Base-by-base conservation (phyloP, 2,329 filamentous ascomycete species). In the Pseudophaeomoniella oleicola region DNA sequence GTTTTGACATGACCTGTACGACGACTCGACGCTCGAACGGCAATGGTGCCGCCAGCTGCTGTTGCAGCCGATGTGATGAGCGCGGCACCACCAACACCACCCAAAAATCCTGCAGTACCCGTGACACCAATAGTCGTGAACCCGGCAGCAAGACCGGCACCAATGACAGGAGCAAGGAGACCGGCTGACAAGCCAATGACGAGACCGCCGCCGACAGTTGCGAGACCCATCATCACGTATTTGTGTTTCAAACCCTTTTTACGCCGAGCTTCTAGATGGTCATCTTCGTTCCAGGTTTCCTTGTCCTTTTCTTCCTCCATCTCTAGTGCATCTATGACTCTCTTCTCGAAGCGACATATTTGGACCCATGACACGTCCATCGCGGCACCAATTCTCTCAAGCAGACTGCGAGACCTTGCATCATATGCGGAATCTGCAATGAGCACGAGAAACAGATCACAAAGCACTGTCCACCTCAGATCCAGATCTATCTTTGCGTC, bases 221-320 rank as follows among this genome's bases (percentile, higher is more conserved):
- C 92, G 38, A 98, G 66, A 6, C 90, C 90, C 87, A 98, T 94
- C 63, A 94, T 81, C 54, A 94, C 77, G 51, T 93, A 85, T 49
- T 87, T 78, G 46, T 75, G 75, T 54, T 82, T 94, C 41, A 87
- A 66, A 1, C 83, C 84, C 51, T 75, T 63, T 55, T 94, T 94
- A 36, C 83, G 72, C 33, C 90, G 75, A 40, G 68, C 72, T 56
- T 94, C 85, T 69, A 96, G 85, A 54, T 96, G 86, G 45, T 92
- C 84, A 9, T 90, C 80, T 56, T 98, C 90, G 46, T 94, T 92
- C 90, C 90, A 98, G 44, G 88, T 94, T 59, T 98, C 90, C 50
- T 88, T 92, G 44, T 86, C 81, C 4, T 85, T 84, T 33, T 82
- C 78, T 57, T 96, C 86, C 59, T 96, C 88, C 85, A 98, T 94